Percentiles rank a stretch among this genome's conserved stretches.
Evolutionary conservation across 2,329 filamentous ascomycete genomes (phyloP).

Genomic region (Hypoxylon sp.): DNA sequence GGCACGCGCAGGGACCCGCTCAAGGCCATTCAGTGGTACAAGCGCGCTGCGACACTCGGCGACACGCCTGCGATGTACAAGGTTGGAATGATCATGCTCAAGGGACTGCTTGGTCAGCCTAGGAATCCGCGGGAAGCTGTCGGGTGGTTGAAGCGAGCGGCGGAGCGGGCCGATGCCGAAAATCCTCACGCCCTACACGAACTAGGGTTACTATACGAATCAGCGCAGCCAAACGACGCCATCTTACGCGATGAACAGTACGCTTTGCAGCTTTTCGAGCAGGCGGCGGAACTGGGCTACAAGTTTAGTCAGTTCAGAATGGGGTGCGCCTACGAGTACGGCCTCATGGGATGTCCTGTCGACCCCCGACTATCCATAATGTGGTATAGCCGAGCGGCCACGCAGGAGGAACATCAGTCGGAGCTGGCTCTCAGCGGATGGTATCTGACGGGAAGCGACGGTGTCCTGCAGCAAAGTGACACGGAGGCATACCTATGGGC

Average conservation of each 20-base stretch:
- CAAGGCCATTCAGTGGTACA: constrained; percentile 98
- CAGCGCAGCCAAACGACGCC: constrained; percentile 70
- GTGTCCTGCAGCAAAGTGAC: constrained; percentile 88
- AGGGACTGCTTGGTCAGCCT: constrained; percentile 88
- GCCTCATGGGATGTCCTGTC: constrained; percentile 80
- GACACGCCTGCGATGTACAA: constrained; percentile 98
- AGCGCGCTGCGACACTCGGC: constrained; percentile 86
- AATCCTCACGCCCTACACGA: constrained; percentile 97
- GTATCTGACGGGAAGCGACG: constrained; percentile 92
- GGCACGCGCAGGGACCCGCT: constrained; percentile 89
- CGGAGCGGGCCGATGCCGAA: constrained; percentile 84
- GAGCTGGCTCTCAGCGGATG: constrained; percentile 87
- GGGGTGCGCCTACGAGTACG: constrained; percentile 89
- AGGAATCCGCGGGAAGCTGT: constrained; percentile 86
- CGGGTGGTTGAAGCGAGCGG: constrained; percentile 91
- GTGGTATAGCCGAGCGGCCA: constrained; percentile 92
- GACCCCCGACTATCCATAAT: constrained; percentile 86
- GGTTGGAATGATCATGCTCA: constrained; percentile 93
- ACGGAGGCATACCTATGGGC: constrained; percentile 98
- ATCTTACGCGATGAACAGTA: constrained; percentile 84
- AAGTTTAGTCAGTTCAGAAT: constrained; percentile 94
- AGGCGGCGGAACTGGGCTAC: constrained; percentile 89
- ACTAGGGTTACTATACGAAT: constrained; percentile 72
- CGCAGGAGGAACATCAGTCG: constrained; percentile 92
- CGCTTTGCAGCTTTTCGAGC: constrained; percentile 79